Conservation (phyloP, 495 filamentous ascomycete species). For the Talaromyces proteolyticus region DNA sequence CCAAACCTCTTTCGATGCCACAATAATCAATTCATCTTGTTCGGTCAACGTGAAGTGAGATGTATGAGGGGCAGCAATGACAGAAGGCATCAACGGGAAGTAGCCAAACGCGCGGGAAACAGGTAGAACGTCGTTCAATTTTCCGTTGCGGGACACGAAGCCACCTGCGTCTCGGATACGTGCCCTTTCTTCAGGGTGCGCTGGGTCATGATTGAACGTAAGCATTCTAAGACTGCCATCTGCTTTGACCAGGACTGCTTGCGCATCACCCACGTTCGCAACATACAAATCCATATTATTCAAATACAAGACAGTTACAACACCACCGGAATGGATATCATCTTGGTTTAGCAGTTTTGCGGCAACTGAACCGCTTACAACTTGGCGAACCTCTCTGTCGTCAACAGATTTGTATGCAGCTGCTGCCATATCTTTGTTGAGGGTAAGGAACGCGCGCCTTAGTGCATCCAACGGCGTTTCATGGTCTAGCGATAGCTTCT, state of each 20-base stretch:
- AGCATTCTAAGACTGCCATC: slow-evolving; percentile 74
- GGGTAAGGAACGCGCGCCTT: slow-evolving; percentile 73
- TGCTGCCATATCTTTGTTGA: slow-evolving; percentile 92
- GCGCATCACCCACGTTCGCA: slow-evolving; percentile 91
- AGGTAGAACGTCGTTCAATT: slow-evolving; percentile 83
- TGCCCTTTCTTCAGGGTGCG: slow-evolving; percentile 71
- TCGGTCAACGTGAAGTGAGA: slow-evolving; percentile 74
- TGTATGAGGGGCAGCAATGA: slow-evolving; percentile 87
- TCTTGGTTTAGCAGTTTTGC: slow-evolving; percentile 73
- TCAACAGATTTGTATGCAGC: slow-evolving; percentile 79
- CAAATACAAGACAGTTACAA: slow-evolving; percentile 88
- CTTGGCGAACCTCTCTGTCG: slow-evolving; percentile 53
- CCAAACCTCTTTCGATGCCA: slow-evolving; percentile 92
- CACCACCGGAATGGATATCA: slow-evolving; percentile 81
- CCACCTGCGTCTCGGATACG: slow-evolving; percentile 93
- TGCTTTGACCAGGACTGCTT: slow-evolving; percentile 87
- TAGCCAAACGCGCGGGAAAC: slow-evolving; percentile 95
- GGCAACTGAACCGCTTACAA: slow-evolving; percentile 63
- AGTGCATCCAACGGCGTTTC: slow-evolving; percentile 82
- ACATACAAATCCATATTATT: slow-evolving; percentile 86
- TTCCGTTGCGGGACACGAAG: slow-evolving; percentile 90
- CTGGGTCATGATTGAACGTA: slow-evolving; percentile 89
- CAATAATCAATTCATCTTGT: slow-evolving; percentile 87
- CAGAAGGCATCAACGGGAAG: slow-evolving; percentile 82
- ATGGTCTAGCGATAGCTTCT: slow-evolving; percentile 40